Conservation (phyloP, 1,284 basidiomycete genomes). For the Blastosporella zonata region DNA sequence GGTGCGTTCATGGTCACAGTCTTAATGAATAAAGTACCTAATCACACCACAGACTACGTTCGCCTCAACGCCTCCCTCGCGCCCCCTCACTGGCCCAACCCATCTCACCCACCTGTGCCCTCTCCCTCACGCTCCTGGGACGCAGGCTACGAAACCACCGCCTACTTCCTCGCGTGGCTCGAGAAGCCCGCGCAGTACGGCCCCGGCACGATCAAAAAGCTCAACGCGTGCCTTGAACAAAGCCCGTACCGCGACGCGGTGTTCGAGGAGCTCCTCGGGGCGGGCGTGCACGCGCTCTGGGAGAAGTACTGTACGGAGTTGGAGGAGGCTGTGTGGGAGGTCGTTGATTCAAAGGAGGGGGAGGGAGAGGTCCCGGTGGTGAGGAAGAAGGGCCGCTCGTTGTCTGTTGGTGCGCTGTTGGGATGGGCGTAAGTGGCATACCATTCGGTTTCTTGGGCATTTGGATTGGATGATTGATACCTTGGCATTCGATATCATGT, state of each 20-base stretch:
- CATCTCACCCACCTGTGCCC: neutral
- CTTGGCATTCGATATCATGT: too few relatives aligned
- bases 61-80: conserved; percentile 53
- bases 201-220: conserved; percentile 46
- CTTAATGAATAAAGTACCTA: neutral
- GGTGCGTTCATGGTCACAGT: conserved; percentile 35
- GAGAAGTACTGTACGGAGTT: conserved; percentile 43
- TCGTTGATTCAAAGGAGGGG: neutral
- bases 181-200: conserved; percentile 49
- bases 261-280: conserved; percentile 52
- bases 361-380: too few relatives aligned
- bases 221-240: conserved; percentile 55
- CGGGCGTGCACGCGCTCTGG: conserved; percentile 56
- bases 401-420: too few relatives aligned
- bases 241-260: conserved; percentile 45
- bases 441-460: too few relatives aligned
- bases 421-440: too few relatives aligned
- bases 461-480: too few relatives aligned
- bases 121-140: conserved; percentile 51
- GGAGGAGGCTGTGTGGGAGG: conserved; percentile 17
- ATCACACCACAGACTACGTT: conserved; percentile 68
- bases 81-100: conserved; percentile 61
- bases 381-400: too few relatives aligned
- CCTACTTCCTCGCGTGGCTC: conserved; percentile 71
- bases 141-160: conserved; percentile 49